Evolutionary conservation across 768 basidiomycete species (phyloP), one percentile per base, ranked within the genome.

Genomic region (Auriscalpium microsporum): DNA sequence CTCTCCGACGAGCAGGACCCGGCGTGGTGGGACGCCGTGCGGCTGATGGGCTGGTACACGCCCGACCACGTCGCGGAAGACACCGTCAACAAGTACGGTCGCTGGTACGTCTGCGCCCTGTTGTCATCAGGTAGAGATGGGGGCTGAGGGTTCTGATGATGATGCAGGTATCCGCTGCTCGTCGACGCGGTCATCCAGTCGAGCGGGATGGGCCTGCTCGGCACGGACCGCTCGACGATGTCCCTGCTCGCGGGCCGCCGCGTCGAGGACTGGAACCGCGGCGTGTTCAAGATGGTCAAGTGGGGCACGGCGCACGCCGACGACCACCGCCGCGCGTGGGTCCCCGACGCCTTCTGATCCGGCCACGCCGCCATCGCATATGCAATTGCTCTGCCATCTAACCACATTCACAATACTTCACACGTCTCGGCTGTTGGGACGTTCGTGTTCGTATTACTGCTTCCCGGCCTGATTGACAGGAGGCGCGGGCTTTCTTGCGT

Each of bases 151-250:
- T 21, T 21, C 21, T 46, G 44, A 49, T 11, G 34, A 17, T 53
- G 28, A 46, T 28, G 19, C 35, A 86, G 86, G 84, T 84, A 86
- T 66, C 83, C 86, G 11, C 70, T 85, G n/a, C 68, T 90, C 50
- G 76, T 89, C 50, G 87, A 89, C 63, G 84, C 85, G 4, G 81
- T 79, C 9, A 78, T 87, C 55, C 88, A 90, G 62, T 84, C 84
- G 0, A 71, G 69, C 40, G 86, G 81, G 19, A 65, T 73, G 10
- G 88, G 86, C 2, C 84, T 90, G 62, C 79, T 90, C 13, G 88
- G 86, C 9, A 88, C 86, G 1, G 78, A 84, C 59, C 63, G 73
- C 44, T 87, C 86, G 36, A 89, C 87, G 5, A 87, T 87, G 80
- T 82, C 83, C 2, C 70, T 80, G 46, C 59, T 90, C 34, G 84